Evolutionary conservation across 768 basidiomycete species (phyloP).

Genomic region (Crucibulum laeve): DNA sequence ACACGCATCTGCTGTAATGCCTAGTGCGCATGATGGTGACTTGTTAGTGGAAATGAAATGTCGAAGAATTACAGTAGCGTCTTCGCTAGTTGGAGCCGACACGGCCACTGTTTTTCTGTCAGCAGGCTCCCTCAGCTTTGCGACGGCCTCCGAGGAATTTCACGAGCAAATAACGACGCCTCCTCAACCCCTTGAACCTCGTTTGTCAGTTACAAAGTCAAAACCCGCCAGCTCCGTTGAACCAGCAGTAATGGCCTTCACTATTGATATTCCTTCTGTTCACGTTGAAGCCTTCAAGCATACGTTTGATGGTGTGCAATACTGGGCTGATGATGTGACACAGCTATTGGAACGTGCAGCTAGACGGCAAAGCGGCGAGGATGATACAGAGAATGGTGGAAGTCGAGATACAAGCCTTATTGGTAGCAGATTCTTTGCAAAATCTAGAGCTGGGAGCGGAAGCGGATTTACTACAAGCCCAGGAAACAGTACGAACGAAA

Average conservation of each 20-base stretch:
- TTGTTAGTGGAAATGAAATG: slow-evolving; percentile 36
- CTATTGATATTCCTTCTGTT: slow-evolving; percentile 58
- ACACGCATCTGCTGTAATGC: background rate
- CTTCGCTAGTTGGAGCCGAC: slow-evolving; percentile 31
- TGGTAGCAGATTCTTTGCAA: slow-evolving; percentile 74
- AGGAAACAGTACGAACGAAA: slow-evolving; percentile 26
- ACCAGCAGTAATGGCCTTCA: slow-evolving; percentile 20
- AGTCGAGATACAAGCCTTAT: slow-evolving; percentile 65
- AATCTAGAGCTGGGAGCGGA: slow-evolving; percentile 43
- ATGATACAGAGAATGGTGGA: slow-evolving; percentile 24
- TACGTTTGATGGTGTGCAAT: slow-evolving; percentile 73
- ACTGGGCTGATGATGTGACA: slow-evolving; percentile 83
- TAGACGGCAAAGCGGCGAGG: slow-evolving; percentile 35
- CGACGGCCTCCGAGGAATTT: background rate
- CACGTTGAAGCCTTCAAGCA: slow-evolving; percentile 58
- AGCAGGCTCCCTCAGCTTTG: slow-evolving; percentile 34
- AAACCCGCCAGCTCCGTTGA: slow-evolving; percentile 8
- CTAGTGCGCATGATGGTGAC: slow-evolving; percentile 8
- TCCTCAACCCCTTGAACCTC: slow-evolving; percentile 24
- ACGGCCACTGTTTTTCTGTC: slow-evolving; percentile 46
- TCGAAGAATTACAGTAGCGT: slow-evolving; percentile 44
- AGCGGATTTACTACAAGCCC: slow-evolving; percentile 26
- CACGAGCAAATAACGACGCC: slow-evolving; percentile 4
- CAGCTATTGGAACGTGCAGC: slow-evolving; percentile 58
- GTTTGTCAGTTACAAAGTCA: slow-evolving; percentile 27